These are phyloP conservation scores for Aspergillus piperis DNA, from an alignment of 2,329 filamentous ascomycete species.

Conservation along the genomic window DNA sequence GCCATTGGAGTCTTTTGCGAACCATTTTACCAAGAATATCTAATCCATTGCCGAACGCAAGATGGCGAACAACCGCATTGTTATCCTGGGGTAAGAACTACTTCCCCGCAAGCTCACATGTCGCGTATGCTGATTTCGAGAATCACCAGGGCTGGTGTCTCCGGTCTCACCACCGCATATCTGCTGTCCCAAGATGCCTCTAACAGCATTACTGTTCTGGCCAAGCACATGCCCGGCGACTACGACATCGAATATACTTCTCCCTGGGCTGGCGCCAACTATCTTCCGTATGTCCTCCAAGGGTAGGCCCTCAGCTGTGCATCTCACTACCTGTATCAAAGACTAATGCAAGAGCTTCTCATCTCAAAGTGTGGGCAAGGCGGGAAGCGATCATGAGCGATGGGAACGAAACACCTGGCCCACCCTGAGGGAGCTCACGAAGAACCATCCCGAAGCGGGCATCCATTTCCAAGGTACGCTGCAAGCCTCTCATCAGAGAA, in stretches of 20 bases:
- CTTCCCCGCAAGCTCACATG: neutral
- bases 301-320: neutral
- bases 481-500: neutral
- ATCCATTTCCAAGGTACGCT: slow-evolving; percentile 73
- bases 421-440: slow-evolving; percentile 60
- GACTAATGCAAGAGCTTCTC: neutral
- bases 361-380: slow-evolving; percentile 38
- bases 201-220: slow-evolving; percentile 68
- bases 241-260: slow-evolving; percentile 89
- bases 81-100: slow-evolving; percentile 41
- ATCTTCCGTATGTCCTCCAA: slow-evolving; percentile 61
- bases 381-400: slow-evolving; percentile 40
- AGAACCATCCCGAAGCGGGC: slow-evolving; percentile 72
- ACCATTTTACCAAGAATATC: neutral
- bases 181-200: slow-evolving; percentile 58
- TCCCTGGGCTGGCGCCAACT: slow-evolving; percentile 85
- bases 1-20: neutral
- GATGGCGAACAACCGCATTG: slow-evolving; percentile 41
- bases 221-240: slow-evolving; percentile 92
- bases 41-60: neutral
- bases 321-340: neutral
- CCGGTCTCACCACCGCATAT: slow-evolving; percentile 66
- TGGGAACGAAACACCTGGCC: slow-evolving; percentile 69
- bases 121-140: slow-evolving; percentile 6
- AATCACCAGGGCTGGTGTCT: slow-evolving; percentile 60